phyloP scores from a whole-genome alignment of 768 basidiomycete species.

The Hypholoma sublateritium region DNA sequence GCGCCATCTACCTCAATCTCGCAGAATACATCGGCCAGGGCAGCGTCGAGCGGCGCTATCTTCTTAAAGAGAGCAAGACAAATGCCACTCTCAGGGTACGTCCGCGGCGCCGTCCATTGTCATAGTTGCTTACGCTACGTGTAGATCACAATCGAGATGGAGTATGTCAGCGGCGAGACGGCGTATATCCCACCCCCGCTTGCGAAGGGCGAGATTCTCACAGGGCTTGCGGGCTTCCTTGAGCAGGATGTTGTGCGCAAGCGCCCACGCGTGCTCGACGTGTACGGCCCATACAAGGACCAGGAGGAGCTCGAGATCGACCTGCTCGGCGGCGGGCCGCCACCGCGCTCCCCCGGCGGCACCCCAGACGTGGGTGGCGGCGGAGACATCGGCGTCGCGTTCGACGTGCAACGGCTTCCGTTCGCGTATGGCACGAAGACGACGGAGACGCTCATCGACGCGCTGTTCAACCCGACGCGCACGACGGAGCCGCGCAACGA shows the following conservation, averaged over 20 bases:
- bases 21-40: slow-evolving; percentile 72
- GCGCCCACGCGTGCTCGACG: slow-evolving; percentile 50
- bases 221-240: slow-evolving; percentile 62
- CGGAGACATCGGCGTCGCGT: slow-evolving; percentile 19
- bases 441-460: slow-evolving; percentile 76
- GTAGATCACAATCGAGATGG: slow-evolving; percentile 61
- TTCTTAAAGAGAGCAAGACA: slow-evolving; percentile 71
- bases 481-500: slow-evolving; percentile 38
- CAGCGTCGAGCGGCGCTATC: slow-evolving; percentile 59
- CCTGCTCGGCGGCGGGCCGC: slow-evolving; percentile 26
- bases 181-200: slow-evolving; percentile 65
- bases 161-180: slow-evolving; percentile 50
- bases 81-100: slow-evolving; percentile 75
- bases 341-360: neutral
- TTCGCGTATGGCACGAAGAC: slow-evolving; percentile 57
- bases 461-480: slow-evolving; percentile 72
- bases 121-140: neutral
- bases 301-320: slow-evolving; percentile 37
- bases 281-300: slow-evolving; percentile 39
- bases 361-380: neutral
- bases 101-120: neutral
- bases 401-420: slow-evolving; percentile 46
- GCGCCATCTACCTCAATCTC: slow-evolving; percentile 67
- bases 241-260: slow-evolving; percentile 54
- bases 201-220: slow-evolving; percentile 71